Conservation (phyloP, 164 flowering plant species). For the Umbellularia californica region DNA sequence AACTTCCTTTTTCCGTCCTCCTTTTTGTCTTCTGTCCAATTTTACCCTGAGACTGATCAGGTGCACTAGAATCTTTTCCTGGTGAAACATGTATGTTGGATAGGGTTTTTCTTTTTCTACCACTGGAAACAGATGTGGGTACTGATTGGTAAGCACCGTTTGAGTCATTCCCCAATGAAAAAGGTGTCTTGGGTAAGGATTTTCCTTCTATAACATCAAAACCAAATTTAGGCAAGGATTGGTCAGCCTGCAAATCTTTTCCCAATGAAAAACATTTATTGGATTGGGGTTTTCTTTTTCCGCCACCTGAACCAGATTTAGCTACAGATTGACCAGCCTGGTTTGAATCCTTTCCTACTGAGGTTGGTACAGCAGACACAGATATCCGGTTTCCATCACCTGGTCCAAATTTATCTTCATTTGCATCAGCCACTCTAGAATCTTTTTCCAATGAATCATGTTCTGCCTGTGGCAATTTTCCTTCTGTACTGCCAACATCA, state of each 20-base stretch:
- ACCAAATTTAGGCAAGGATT: neutral
- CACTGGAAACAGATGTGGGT: neutral
- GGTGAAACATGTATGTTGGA: neutral
- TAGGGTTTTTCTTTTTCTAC: slow-evolving; percentile 6
- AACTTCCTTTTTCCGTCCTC: slow-evolving; percentile 20
- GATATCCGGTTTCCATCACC: slow-evolving; percentile 19
- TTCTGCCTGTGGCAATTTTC: slow-evolving; percentile 11
- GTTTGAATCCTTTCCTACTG: neutral
- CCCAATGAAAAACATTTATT: neutral
- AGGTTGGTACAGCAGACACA: slow-evolving; percentile 12
- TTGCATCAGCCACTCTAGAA: slow-evolving; percentile 7
- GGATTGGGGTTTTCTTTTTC: neutral
- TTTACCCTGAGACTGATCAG: neutral
- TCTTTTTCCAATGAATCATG: slow-evolving; percentile 7
- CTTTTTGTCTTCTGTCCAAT: slow-evolving; percentile 3
- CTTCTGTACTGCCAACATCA: slow-evolving; percentile 15
- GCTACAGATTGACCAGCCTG: neutral
- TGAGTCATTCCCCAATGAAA: neutral
- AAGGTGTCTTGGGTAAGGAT: too few relatives aligned
- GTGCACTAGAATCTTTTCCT: neutral
- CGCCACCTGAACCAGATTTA: neutral
- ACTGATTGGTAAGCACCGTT: neutral
- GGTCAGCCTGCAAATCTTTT: neutral
- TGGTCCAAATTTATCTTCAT: slow-evolving; percentile 9
- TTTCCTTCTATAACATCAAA: neutral